Base-by-base conservation (phyloP, 2,329 filamentous ascomycete species). In the Verticillium tricorpus region DNA sequence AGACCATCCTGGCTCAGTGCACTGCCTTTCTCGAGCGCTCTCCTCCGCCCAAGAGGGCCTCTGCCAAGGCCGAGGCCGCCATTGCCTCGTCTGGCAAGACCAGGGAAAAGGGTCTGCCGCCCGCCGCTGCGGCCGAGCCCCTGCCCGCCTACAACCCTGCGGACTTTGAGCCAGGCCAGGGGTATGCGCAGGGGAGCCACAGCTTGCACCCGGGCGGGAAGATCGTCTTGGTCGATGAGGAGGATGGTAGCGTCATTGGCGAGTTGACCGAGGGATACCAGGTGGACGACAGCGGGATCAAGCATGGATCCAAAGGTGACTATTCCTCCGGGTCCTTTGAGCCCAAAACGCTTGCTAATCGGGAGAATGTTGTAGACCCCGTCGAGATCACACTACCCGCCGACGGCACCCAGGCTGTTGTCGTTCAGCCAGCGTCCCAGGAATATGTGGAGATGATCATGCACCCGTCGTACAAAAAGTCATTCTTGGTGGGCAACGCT, bases 1-100 rank as follows among this genome's bases (percentile, higher is more conserved):
- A 98, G 80, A 97, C 94, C 3, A 98, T 98, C 66, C 83, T 98
- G 58, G 94, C 94, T n/a, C 93, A 98, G 77, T 98, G 94, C 76
- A 98, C 94, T 2, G 92, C 94, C 2, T 98, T 99, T 74, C 85
- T 97, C 5, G 94, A 98, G 75, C 87, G 93, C 55, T 89, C 91
- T 11, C 82, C 88, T 50, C 87, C 91, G 7, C 88, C 85, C 11
- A 78, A 75, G 65, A 64, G 71, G 32, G 68, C 68, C 63, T 68
- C 60, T 56, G 68, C 72, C 64, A 71, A 77, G 68, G 73, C 72
- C 6, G 45, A 25, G 11, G 58, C 68, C 55, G 64, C 65, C 2
- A 63, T 62, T 12, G 64, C 66, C 6, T 62, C 63, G 2, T 63
- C 70, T 17, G 74, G 76, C 31, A 66, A 62, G 54, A 34, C 64